phyloP scores from a whole-genome alignment of 257 asterid species.

The Apocynum venetum region DNA sequence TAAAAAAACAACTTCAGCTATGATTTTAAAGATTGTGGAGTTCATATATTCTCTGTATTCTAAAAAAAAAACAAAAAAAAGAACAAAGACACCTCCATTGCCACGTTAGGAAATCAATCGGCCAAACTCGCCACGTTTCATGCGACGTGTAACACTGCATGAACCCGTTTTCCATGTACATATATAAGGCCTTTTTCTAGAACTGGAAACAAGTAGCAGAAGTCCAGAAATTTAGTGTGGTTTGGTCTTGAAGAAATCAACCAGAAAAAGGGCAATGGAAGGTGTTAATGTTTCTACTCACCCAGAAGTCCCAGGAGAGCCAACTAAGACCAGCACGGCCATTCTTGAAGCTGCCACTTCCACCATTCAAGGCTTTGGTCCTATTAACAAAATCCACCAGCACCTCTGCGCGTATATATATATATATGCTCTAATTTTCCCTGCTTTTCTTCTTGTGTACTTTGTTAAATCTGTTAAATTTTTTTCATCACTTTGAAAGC shows the following conservation, averaged over 20 bases:
- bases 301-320: conserved; percentile 75
- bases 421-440: not conserved
- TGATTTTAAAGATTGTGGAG: no score
- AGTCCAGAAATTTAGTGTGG: no score
- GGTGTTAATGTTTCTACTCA: conserved; percentile 45
- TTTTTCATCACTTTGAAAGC: no score
- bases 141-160: conserved; percentile 41
- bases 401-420: conserved; percentile 85
- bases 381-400: conserved; percentile 82
- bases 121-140: conserved; percentile 18
- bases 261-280: conserved; percentile 36
- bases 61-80: no score
- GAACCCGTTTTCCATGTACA: conserved; percentile 14
- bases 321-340: conserved; percentile 54
- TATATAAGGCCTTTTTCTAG: not conserved
- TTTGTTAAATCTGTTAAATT: not conserved
- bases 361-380: conserved; percentile 74
- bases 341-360: conserved; percentile 76
- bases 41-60: no score
- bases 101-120: conserved; percentile 13
- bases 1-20: no score
- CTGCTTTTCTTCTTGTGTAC: not conserved
- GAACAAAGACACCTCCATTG: not conserved
- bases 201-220: no score
- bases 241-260: not conserved